Percentiles rank a stretch among this genome's conserved stretches.
Conservation (phyloP, 441 rosid species). For the Brassica balearica region DNA sequence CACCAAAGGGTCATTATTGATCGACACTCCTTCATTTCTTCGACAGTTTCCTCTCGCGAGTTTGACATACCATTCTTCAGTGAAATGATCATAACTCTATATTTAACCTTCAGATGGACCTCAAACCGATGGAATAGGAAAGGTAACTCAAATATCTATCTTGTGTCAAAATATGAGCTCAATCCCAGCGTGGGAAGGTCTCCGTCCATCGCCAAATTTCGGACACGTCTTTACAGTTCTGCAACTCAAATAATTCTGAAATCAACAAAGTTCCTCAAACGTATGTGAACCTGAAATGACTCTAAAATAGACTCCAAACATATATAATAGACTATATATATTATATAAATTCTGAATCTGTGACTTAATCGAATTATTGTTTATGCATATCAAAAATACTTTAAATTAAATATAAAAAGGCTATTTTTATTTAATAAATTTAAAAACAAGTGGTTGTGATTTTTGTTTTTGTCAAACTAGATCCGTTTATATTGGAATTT, state of each 20-base stretch:
- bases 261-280: neutral
- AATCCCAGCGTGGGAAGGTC: neutral
- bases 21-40: too few relatives aligned
- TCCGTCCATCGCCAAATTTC: neutral
- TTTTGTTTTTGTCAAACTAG: too few relatives aligned
- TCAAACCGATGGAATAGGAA: too few relatives aligned
- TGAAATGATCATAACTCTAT: too few relatives aligned
- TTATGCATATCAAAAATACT: neutral
- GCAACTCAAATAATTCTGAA: neutral
- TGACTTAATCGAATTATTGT: neutral
- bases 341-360: neutral
- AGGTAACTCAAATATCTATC: too few relatives aligned
- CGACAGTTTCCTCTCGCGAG: too few relatives aligned
- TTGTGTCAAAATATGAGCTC: neutral
- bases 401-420: neutral
- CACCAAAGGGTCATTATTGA: too few relatives aligned
- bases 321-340: neutral
- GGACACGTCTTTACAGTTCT: neutral
- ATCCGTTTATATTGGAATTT: too few relatives aligned
- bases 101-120: too few relatives aligned
- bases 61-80: too few relatives aligned
- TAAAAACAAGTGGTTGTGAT: neutral
- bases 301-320: neutral
- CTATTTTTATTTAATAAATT: neutral
- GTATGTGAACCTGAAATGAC: neutral